phyloP scores from a whole-genome alignment of 2,329 filamentous ascomycete genomes.

The Pezicula neosporulosa region DNA sequence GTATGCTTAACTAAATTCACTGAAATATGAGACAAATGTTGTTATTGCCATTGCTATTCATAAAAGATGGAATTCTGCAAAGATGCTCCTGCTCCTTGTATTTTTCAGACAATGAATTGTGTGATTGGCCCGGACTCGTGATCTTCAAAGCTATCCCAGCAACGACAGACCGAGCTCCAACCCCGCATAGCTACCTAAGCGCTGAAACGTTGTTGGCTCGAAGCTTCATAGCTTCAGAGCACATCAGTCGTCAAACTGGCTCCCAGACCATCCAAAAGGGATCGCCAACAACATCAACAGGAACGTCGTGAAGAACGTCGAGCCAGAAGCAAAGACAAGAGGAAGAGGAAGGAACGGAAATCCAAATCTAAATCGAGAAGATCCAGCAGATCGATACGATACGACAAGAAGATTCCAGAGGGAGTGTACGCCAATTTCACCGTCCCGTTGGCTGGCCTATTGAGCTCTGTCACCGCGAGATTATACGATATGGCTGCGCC shows the following conservation, averaged over 20 bases:
- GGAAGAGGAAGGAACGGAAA: conserved; percentile 3
- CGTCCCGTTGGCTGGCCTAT: conserved; percentile 14
- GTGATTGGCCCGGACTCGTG: too few relatives aligned
- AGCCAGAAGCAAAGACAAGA: conserved; percentile 1
- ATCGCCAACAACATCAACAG: not conserved
- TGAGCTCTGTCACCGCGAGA: conserved; percentile 13
- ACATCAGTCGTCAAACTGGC: conserved; percentile 4
- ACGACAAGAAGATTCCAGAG: not conserved
- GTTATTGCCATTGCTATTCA: too few relatives aligned
- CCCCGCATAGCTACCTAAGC: too few relatives aligned
- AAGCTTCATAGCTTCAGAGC: not conserved
- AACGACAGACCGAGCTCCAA: not conserved
- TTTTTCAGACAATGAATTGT: too few relatives aligned
- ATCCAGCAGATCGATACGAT: not conserved
- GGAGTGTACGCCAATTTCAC: conserved; percentile 15
- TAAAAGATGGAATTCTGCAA: too few relatives aligned
- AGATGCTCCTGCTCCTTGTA: too few relatives aligned
- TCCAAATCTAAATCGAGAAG: conserved; percentile 4
- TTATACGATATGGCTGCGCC: conserved; percentile 20
- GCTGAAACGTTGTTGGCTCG: not conserved
- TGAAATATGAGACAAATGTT: too few relatives aligned
- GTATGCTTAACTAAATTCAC: too few relatives aligned
- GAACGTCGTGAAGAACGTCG: too few relatives aligned
- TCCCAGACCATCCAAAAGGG: not conserved
- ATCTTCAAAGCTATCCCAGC: too few relatives aligned